Evolutionary conservation across 78 protist species (phyloP).

Genomic region (Dictyostelium firmibasis): DNA sequence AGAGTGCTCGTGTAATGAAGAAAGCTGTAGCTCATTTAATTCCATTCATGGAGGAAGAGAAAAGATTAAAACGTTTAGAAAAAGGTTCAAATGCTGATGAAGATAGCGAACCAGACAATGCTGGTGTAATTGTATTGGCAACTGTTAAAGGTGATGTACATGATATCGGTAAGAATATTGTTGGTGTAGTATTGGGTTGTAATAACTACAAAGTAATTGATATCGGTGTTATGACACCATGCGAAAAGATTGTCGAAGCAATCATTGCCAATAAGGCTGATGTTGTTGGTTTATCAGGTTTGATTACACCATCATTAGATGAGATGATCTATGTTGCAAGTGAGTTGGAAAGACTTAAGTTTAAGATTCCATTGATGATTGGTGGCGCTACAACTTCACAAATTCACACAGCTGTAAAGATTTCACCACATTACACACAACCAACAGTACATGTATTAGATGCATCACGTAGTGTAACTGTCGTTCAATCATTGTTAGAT

Average conservation of each 20-base stretch:
- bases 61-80: slow-evolving; percentile 18
- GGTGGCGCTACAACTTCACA: slow-evolving; percentile 99
- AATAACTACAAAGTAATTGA: slow-evolving; percentile 97
- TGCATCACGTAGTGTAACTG: slow-evolving; percentile 95
- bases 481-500: slow-evolving; percentile 87
- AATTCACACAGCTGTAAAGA: slow-evolving; percentile 99
- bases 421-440: slow-evolving; percentile 90
- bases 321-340: slow-evolving; percentile 97
- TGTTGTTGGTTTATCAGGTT: slow-evolving; percentile 97
- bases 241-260: slow-evolving; percentile 90
- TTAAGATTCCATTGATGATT: slow-evolving; percentile 96
- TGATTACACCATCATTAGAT: slow-evolving; percentile 99
- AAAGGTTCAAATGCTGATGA: not conserved
- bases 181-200: slow-evolving; percentile 98
- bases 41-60: slow-evolving; percentile 98
- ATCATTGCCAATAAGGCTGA: slow-evolving; percentile 91
- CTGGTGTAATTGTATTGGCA: slow-evolving; percentile 92
- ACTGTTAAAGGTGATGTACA: slow-evolving; percentile 99
- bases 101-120: slow-evolving; percentile 35
- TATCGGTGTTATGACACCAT: slow-evolving; percentile 96
- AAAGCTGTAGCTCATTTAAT: slow-evolving; percentile 97
- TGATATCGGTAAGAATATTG: slow-evolving; percentile 99
- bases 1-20: slow-evolving; percentile 99
- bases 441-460: slow-evolving; percentile 96
- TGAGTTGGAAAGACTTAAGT: slow-evolving; percentile 92